A percentile compares a stretch with the other conserved stretches of the same genome.
Conservation (phyloP, 257 asterid genomes). For the Solanum chilense region DNA sequence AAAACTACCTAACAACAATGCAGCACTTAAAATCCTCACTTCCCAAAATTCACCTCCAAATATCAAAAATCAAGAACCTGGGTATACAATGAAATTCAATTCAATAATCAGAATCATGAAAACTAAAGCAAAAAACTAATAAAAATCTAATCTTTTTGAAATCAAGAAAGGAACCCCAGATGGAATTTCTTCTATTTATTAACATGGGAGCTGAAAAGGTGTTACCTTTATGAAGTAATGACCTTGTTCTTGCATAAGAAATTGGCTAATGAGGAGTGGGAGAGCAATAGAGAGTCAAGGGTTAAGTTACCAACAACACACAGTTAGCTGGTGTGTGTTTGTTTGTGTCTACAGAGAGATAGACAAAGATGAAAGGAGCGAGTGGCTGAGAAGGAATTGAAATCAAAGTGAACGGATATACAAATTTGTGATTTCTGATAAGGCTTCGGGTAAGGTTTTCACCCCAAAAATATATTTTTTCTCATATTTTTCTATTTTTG, state of each 20-base stretch:
- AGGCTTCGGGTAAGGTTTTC: constrained; percentile 4
- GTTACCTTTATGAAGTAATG: constrained; percentile 9
- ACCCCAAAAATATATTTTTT: background rate
- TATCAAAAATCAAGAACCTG: constrained; percentile 7
- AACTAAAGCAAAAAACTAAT: background rate
- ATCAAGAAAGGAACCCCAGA: background rate
- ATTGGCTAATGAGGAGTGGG: background rate
- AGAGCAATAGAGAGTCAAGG: background rate
- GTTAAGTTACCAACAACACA: background rate
- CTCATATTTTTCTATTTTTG: background rate
- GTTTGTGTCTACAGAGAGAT: background rate
- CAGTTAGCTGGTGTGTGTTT: background rate
- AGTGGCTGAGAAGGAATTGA: constrained; percentile 7
- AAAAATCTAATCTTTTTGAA: background rate
- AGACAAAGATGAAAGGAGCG: background rate
- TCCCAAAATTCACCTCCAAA: background rate
- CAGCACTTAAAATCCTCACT: background rate
- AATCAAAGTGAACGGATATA: constrained; percentile 1
- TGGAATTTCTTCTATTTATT: background rate
- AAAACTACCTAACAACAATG: background rate
- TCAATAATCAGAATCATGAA: background rate
- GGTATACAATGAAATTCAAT: background rate
- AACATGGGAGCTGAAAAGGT: background rate
- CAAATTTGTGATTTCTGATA: background rate
- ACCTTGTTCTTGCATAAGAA: background rate